These are phyloP conservation scores for Aspergillus glaucus DNA, from an alignment of 2,329 filamentous ascomycete genomes.

Conservation along the genomic window DNA sequence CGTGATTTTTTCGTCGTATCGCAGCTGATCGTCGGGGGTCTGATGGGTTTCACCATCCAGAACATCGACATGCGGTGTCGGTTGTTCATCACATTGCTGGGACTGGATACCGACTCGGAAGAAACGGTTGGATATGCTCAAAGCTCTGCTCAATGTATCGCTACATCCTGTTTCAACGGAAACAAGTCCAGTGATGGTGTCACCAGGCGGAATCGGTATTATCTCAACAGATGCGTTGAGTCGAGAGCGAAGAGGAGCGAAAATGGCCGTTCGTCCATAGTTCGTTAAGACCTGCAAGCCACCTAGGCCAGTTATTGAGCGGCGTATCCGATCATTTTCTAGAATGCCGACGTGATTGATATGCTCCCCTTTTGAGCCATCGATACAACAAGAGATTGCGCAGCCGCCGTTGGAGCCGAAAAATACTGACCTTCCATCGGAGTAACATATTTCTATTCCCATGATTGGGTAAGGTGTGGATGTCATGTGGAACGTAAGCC, in stretches of 20 bases:
- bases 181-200: constrained; percentile 5
- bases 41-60: constrained; percentile 2
- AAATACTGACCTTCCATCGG: constrained; percentile 1
- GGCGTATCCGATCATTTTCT: neutral
- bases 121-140: too few relatives aligned
- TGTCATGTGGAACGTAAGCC: constrained; percentile 5
- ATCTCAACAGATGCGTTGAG: neutral
- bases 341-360: constrained; percentile 3
- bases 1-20: constrained; percentile 5
- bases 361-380: constrained; percentile 4
- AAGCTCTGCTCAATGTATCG: neutral
- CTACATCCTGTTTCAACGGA: neutral
- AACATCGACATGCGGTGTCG: neutral
- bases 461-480: constrained; percentile 1
- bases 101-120: constrained; percentile 2
- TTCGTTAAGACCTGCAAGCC: constrained; percentile 7
- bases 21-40: constrained; percentile 3
- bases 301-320: neutral
- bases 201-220: constrained; percentile 1
- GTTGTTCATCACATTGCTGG: constrained; percentile 1
- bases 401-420: constrained; percentile 4
- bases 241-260: constrained; percentile 3
- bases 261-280: constrained; percentile 3
- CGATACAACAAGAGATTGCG: constrained; percentile 3
- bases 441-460: constrained; percentile 4